phyloP scores from a whole-genome alignment of 257 asterid species.

The Gentiana dahurica region DNA sequence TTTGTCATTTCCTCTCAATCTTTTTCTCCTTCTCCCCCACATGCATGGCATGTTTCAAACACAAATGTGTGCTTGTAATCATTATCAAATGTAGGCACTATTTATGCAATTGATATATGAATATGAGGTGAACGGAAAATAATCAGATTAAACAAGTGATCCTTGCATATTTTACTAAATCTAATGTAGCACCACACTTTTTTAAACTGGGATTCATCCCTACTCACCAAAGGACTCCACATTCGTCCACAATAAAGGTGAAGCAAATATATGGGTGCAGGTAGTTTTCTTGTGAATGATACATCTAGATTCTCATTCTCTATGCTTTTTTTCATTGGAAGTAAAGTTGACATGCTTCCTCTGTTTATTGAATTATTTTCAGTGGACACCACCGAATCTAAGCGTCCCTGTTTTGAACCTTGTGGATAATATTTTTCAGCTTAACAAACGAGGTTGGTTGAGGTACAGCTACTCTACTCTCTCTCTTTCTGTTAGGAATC shows the following conservation, averaged over 20 bases:
- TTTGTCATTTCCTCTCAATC: neutral
- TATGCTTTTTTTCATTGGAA: neutral
- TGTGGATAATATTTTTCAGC: constrained; percentile 92
- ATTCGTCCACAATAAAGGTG: too few species aligned
- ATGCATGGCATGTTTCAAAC: too few species aligned
- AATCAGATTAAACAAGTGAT: too few species aligned
- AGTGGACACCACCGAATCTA: constrained; percentile 97
- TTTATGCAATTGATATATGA: too few species aligned
- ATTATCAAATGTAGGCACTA: too few species aligned
- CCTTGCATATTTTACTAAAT: too few species aligned
- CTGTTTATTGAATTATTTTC: constrained; percentile 25
- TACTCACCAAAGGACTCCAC: too few species aligned
- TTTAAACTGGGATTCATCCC: too few species aligned
- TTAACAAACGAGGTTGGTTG: constrained; percentile 96
- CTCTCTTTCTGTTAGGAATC: neutral
- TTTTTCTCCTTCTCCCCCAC: neutral
- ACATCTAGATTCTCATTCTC: too few species aligned
- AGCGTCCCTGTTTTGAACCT: constrained; percentile 88
- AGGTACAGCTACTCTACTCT: constrained; percentile 40
- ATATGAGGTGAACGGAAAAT: too few species aligned
- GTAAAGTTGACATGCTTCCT: constrained; percentile 6
- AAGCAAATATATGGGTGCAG: neutral
- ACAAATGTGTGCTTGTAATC: too few species aligned
- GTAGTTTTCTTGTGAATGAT: neutral
- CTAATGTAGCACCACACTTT: too few species aligned